Base-by-base conservation (phyloP, 2,329 filamentous ascomycete species). In the Teratosphaeria nubilosa region DNA sequence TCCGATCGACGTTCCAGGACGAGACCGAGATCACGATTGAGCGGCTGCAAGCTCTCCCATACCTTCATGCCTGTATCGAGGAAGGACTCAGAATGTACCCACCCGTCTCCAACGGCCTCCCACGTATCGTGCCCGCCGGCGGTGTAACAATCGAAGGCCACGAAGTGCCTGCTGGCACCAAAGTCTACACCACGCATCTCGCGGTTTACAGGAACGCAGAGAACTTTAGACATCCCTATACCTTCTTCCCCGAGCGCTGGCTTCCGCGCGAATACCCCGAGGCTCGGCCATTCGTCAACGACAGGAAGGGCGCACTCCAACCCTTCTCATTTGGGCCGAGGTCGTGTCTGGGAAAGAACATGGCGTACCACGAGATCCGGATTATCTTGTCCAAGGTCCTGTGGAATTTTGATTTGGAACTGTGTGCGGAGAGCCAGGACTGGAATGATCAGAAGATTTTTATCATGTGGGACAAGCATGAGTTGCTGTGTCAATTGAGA, bases 81-180 rank as follows among this genome's bases (percentile, higher is more conserved):
- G 78, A 80, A 65, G 74, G 71, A 1, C 66, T 80, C 5, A 70
- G 78, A 7, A 73, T 77, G 55, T 76, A 76, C 62, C 76, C 77
- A 1, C 76, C 77, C 0, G 73, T 79, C 3, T 72, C 76, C 5
- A 70, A 70, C 27, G 73, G 75, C 6, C 68, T 72, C 9, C 58
- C 65, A 9, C 64, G 72, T 1, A 59, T 64, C 11, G 62, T 65
- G 16, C 69, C 70, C 6, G 31, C 53, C 13, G 64, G 60, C 2
- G 70, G 68, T 31, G 62, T 59, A 6, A 62, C 58, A 1, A 64
- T 72, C 24, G 63, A 66, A 30, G 69, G 66, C 14, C 52, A 62
- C 5, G 60, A 62, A 34, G 55, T 72, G 24, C 65, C 70, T 25
- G 65, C 53, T 14, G 62, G 60, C 50, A 56, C 59, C 1, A 53